Conservation (phyloP, 768 basidiomycete genomes). For the Lyophyllum atratum region DNA sequence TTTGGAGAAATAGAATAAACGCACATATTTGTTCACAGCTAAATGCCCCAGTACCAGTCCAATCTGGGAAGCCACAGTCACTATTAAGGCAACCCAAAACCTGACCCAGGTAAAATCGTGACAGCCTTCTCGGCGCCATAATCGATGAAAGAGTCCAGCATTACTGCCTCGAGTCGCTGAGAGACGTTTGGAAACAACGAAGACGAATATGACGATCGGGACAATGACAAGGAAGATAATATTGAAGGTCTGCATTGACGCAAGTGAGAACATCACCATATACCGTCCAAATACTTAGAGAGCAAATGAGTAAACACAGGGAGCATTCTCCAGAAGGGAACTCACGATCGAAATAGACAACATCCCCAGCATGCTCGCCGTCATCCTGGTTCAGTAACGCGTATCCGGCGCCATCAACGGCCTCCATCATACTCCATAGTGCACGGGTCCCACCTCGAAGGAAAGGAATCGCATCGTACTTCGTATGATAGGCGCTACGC, state of each 20-base stretch:
- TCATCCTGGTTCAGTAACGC: constrained; percentile 51
- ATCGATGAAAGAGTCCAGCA: constrained; percentile 1
- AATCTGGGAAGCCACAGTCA: constrained; percentile 46
- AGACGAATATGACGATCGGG: constrained; percentile 52
- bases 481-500: constrained; percentile 77
- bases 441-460: constrained; percentile 50
- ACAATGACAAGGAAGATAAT: constrained; percentile 64
- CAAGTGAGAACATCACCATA: constrained; percentile 57
- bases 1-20: constrained; percentile 23
- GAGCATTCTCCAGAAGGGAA: not conserved
- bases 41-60: constrained; percentile 50
- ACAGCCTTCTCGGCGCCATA: not conserved
- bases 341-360: constrained; percentile 79
- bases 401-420: constrained; percentile 53
- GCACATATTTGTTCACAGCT: constrained; percentile 63
- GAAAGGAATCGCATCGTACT: constrained; percentile 65
- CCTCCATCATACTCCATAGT: constrained; percentile 83
- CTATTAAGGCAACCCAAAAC: constrained; percentile 61
- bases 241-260: constrained; percentile 54
- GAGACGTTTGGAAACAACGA: constrained; percentile 28
- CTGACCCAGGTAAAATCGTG: constrained; percentile 42
- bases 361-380: constrained; percentile 26
- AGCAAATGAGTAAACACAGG: not conserved
- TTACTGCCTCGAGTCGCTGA: constrained; percentile 7
- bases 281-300: constrained; percentile 56